phyloP scores from a whole-genome alignment of 257 asterid species.

The Capsicum rhomboideum region DNA sequence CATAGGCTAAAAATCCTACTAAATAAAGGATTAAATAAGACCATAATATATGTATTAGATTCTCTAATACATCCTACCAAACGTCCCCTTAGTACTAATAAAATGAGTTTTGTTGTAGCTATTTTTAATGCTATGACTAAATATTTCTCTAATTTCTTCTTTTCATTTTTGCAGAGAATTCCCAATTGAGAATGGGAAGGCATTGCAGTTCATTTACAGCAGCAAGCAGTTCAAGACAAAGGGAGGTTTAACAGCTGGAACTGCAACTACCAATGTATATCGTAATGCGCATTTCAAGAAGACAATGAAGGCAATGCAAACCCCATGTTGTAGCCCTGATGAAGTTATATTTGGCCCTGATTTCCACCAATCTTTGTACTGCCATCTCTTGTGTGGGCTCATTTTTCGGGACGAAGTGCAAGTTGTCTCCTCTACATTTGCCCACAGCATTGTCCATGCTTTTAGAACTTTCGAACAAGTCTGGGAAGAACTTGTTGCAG shows the following conservation, averaged over 20 bases:
- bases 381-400: slow-evolving; percentile 86
- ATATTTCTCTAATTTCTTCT: background rate
- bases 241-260: slow-evolving; percentile 92
- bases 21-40: too few species aligned
- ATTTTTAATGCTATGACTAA: background rate
- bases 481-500: slow-evolving; percentile 67
- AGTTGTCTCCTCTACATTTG: slow-evolving; percentile 80
- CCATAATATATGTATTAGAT: too few species aligned
- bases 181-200: slow-evolving; percentile 67
- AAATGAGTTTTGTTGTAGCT: background rate
- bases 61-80: too few species aligned
- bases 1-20: too few species aligned
- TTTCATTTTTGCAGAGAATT: slow-evolving; percentile 45
- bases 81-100: background rate
- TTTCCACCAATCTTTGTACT: slow-evolving; percentile 74
- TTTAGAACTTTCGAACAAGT: slow-evolving; percentile 67
- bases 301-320: slow-evolving; percentile 79
- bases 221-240: slow-evolving; percentile 91
- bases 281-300: slow-evolving; percentile 58
- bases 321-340: slow-evolving; percentile 85
- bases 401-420: slow-evolving; percentile 58
- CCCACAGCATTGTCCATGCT: slow-evolving; percentile 85
- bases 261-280: slow-evolving; percentile 90
- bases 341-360: slow-evolving; percentile 94
- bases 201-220: slow-evolving; percentile 78